Base-by-base conservation (phyloP, 306 rosid genomes). In the Canavalia gladiata region DNA sequence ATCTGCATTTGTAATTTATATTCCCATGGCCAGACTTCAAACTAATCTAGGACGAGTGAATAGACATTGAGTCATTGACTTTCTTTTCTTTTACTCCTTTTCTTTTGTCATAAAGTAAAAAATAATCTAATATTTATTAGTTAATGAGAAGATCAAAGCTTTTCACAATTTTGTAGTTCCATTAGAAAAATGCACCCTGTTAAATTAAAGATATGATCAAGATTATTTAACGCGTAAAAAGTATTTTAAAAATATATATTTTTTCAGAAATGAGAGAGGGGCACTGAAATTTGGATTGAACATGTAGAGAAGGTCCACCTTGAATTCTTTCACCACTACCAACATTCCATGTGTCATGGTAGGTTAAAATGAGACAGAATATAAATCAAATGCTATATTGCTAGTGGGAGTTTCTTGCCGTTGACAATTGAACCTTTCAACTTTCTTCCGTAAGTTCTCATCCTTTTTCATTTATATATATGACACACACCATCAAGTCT, bases 221-320 rank as follows among this genome's bases (percentile, higher is more conserved):
- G 18, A 31, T 11, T 60, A 0, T 41, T 60, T 62, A 8, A 28
- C 4, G 2, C 10, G 33, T 55, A 9, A 55, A 54, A 2, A 6
- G 2, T 37, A 37, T 37, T 37, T 37, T 37, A 37, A 37, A 37
- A 4, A 37, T 37, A 37, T 37, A 37, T 37, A 37, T 37, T 0
- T 18, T 18, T 18, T 13, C 11, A 63, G 4, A 63, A 35, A 35
- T 35, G 29, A 13, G 30, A 35, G 9, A 33, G 45, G 3, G 25
- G 25, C 69, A 6, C 37, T 63, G 47, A 63, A 63, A 63, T 63
- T 63, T 63, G 47, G 30, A 63, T 63, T 29, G 37, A 62, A 60
- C 67, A 4, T 33, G 67, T 10, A 63, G 47, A 41, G 47, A 12
- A 63, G 45, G 11, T 12, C 46, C 47, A 63, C 10, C 47, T 63